Base-by-base conservation (phyloP, 345 rosid genomes). In the Microthlaspi erraticum region DNA sequence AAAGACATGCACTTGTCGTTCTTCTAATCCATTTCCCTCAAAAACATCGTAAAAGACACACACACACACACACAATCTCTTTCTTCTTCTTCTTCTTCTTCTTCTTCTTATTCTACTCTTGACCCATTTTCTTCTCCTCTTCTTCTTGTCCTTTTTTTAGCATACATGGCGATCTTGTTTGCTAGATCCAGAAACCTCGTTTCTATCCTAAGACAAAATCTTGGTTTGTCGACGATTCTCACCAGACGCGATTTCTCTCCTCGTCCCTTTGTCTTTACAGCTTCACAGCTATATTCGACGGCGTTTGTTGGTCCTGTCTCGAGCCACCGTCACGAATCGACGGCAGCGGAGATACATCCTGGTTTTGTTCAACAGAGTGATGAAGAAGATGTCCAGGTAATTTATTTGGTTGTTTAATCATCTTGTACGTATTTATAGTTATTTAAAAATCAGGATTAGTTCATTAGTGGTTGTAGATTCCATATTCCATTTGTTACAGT, bases 111-210 rank as follows among this genome's bases (percentile, higher is more conserved):
- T 12, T 49, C 36, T 16, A 53, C 38, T 44, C 65, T 64, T 38
- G 17, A 37, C 5, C 18, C 52, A 16, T 60, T 61, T 54, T 48
- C 51, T 18, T 65, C 16, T 42, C 54, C 9, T 48, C 44, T 41
- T 23, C 12, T 49, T 29, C n/a, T 56, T 14, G 34, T 54, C 57
- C 2, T 7, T 32, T 8, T 13, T 56, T 29, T 5, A 1, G 19
- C 41, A 36, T 3, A 29, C 43, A 86, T 87, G 91, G 73, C 78
- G 52, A 62, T 76, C 7, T 81, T 79, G 87, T 54, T 80, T 5
- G 34, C 77, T 61, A 83, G 81, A 78, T 78, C 88, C 18, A 77
- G 77, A 80, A 49, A 14, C 38, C 51, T 78, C 18, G 59, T 62
- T 12, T 72, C 78, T 38, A 32, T n/a, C 43, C 14, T 84, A 1